A percentile compares a stretch with the other conserved stretches of the same genome.
phyloP scores from a whole-genome alignment of 768 basidiomycete species.

The Fomitopsis serialis region DNA sequence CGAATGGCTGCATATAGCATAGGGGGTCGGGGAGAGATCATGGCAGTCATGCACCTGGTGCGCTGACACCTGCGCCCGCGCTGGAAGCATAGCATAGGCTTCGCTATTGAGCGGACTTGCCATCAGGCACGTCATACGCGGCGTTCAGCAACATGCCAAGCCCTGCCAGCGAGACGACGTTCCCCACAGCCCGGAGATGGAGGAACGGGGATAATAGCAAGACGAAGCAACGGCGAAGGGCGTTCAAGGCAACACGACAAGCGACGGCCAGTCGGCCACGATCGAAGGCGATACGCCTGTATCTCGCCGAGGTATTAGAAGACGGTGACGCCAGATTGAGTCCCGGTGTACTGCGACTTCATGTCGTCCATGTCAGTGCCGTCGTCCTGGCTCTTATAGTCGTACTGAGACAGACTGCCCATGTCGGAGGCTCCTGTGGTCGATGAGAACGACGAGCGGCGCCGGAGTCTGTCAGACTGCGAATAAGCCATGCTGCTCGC shows the following conservation, averaged over 20 bases:
- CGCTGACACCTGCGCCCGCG: neutral
- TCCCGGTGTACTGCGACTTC: slow-evolving; percentile 84
- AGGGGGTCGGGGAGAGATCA: neutral
- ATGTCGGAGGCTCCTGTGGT: slow-evolving; percentile 72
- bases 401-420: slow-evolving; percentile 69
- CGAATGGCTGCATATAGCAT: neutral
- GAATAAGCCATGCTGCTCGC: slow-evolving; percentile 67
- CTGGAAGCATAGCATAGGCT: neutral
- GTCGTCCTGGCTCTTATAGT: slow-evolving; percentile 91
- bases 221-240: slow-evolving; percentile 2
- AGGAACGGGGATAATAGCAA: neutral
- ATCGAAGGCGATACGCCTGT: neutral
- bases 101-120: neutral
- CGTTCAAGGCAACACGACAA: slow-evolving; percentile 7
- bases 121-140: neutral
- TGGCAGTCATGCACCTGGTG: neutral
- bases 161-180: neutral
- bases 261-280: slow-evolving; percentile 3
- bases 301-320: slow-evolving; percentile 43
- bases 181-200: neutral
- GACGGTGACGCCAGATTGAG: slow-evolving; percentile 81
- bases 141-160: neutral
- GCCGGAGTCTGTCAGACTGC: slow-evolving; percentile 84
- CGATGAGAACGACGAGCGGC: slow-evolving; percentile 73
- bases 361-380: slow-evolving; percentile 76